Conservation (phyloP, 73 alveolate genomes). For the Durusdinium trenchii region DNA sequence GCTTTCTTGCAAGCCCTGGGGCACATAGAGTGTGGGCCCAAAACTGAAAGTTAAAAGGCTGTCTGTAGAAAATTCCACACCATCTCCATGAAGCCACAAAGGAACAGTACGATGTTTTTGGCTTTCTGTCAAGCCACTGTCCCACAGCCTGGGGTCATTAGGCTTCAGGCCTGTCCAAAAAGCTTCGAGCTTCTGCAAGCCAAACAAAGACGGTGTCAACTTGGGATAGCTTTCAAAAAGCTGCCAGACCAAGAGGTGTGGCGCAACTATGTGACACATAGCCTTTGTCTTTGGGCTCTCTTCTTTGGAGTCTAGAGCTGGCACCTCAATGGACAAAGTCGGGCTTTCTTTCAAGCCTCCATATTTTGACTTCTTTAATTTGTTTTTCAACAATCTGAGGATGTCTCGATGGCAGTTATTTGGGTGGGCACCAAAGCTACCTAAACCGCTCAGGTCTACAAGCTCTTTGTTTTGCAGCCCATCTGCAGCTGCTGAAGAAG, state of each 20-base stretch:
- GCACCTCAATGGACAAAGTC: not conserved
- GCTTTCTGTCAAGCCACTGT: not conserved
- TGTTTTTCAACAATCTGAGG: not conserved
- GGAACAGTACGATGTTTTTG: not conserved
- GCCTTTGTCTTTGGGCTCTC: not conserved
- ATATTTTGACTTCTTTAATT: not conserved
- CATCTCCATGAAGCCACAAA: slow-evolving; percentile 11
- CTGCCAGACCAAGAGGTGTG: slow-evolving; percentile 29
- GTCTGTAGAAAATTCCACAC: slow-evolving; percentile 4
- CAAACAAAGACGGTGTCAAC: not conserved
- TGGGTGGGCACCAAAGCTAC: not conserved
- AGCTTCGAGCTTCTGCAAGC: not conserved
- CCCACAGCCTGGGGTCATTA: slow-evolving; percentile 5
- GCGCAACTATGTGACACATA: not conserved
- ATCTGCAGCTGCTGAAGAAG: not conserved
- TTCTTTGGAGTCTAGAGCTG: slow-evolving; percentile 28
- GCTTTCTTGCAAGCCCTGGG: not conserved
- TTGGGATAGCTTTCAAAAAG: slow-evolving; percentile 14
- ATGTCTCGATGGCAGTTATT: slow-evolving; percentile 4
- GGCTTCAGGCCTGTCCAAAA: not conserved
- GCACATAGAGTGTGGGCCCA: no score
- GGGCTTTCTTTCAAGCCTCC: slow-evolving; percentile 57
- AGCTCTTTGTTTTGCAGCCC: not conserved
- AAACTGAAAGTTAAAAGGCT: not conserved
- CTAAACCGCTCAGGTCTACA: not conserved